Base-by-base conservation (phyloP, 2,329 filamentous ascomycete genomes). In the Stachybotrys echinatus region DNA sequence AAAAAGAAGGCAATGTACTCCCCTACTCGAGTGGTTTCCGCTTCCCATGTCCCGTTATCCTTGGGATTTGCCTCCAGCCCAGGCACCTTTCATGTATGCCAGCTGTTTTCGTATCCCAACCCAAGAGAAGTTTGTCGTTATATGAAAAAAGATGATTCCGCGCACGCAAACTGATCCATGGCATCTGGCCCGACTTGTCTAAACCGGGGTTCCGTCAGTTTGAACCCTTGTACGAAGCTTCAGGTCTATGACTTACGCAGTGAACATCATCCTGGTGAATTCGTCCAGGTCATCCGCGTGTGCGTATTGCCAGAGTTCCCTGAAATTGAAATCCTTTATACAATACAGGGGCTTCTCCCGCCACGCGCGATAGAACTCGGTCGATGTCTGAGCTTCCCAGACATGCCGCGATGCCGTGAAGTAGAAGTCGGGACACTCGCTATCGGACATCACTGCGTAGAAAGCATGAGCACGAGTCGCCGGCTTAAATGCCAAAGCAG, bases 361-460 rank as follows among this genome's bases (percentile, higher is more conserved):
- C 74, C 73, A 75, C 3, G 71, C 67, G 2, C 61, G 65, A 56
- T 64, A 74, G 53, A 76, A 76, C 3, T 70, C 64, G 19, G 70
- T 59, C 2, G 72, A 69, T 5, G 65, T 66, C 23, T 57, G 51
- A 1, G 74, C 71, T 17, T 72, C 63, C 73, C 73, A 76, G 18
- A 76, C 65, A 49, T 73, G 65, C 7, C 61, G 61, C 6, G 72
- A 75, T 18, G 72, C 65, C 3, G 67, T 75, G 50, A 67, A 71
- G 38, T 42, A 31, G 20, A 58, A 48, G 12, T 48, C 18, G 10
- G 31, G 7, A 3, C 53, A 56, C 52, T 59, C 58, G 12, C 55
- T 27, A 1, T 57, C 53, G 39, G 49, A 47, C 17, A 58, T 54
- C 4, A 58, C 56, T 60, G 22, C 4, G 17, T 7, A 43, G 8